phyloP scores from a whole-genome alignment of 1,284 basidiomycete genomes.

The Veloboletus limbatus region DNA sequence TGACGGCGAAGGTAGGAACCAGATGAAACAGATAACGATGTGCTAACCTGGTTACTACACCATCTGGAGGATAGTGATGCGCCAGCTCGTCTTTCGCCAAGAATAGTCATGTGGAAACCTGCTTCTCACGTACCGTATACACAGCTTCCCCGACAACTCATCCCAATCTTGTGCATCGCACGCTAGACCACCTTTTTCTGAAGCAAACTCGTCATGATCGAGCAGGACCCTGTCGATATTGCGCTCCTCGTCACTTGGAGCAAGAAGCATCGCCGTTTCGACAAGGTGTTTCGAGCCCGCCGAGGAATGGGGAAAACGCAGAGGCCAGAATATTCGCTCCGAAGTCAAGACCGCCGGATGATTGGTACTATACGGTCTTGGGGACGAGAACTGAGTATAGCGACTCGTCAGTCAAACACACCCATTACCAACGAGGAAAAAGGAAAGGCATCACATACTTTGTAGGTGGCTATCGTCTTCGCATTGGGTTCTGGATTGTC shows the following conservation, averaged over 20 bases:
- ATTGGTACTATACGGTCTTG: conserved; percentile 16
- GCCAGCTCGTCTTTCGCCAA: conserved; percentile 25
- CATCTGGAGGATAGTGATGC: conserved; percentile 26
- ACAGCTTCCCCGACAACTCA: conserved; percentile 29
- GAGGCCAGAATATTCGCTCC: conserved; percentile 31
- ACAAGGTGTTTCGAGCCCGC: conserved; percentile 16
- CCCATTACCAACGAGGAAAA: not conserved
- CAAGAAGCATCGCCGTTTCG: conserved; percentile 23
- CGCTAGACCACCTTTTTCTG: conserved; percentile 10
- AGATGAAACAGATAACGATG: not conserved
- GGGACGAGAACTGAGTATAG: conserved; percentile 19
- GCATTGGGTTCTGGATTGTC: conserved; percentile 15
- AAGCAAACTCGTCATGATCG: conserved; percentile 23
- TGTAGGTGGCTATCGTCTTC: conserved; percentile 19
- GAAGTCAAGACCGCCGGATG: conserved; percentile 26
- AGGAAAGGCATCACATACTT: conserved; percentile 12
- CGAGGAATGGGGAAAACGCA: conserved; percentile 12
- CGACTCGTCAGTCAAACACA: not conserved
- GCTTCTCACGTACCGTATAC: conserved; percentile 22
- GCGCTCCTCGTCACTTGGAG: conserved; percentile 14
- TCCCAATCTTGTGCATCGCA: conserved; percentile 33
- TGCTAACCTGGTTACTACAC: conserved; percentile 14
- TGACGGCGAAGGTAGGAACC: too few species aligned
- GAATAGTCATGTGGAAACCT: conserved; percentile 26
- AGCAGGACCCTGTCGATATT: conserved; percentile 19